Evolutionary conservation across 306 rosid genomes (phyloP), one percentile per base, ranked within the genome.

Genomic region (Pyrus pyrifolia): DNA sequence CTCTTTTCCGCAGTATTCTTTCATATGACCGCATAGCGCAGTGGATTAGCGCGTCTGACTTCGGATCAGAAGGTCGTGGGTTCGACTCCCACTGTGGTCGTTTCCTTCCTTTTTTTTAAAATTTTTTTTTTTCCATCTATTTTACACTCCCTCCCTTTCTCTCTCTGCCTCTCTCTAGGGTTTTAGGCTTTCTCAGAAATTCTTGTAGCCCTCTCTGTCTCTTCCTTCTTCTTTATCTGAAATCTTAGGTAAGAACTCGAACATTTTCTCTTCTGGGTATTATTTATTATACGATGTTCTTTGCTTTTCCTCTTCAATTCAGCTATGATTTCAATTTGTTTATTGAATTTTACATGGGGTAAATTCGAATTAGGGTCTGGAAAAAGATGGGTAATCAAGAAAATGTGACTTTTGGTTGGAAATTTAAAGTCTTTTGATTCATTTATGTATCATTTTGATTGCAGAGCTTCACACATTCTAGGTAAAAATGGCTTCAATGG

Each of bases 41-140:
- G 93, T 86, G 93, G 90, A 86, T 89, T 89, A 85, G 89, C 89
- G 86, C 90, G 90, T 89, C 90, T 86, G 90, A 89, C 90, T 86
- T 89, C 89, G 90, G 89, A 86, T 89, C 86, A 86, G 91, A 88
- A 88, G 89, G 91, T 81, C 91, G 91, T 85, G 86, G 88, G 88
- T 86, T 85, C 86, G 86, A 88, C 91, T 85, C 91, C 89, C 86
- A 88, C 89, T 88, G 89, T 88, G 88, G 89, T 88, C 85, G 85
- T 0, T 2, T 1, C 0, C 4, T 11, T 15, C 23, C 4, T 21
- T 6, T 30, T 1, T 59, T 38, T 23, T 4, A 0, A 4, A 1
- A 0, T 33, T 12, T 11, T 30, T 21, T 5, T 30, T 30, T 59
- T 38, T 23, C 0, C 0, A 4, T 29, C 31, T 51, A 1, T 22